Base-by-base conservation (phyloP, 805 yeast genomes). In the Starmera amethionina region DNA sequence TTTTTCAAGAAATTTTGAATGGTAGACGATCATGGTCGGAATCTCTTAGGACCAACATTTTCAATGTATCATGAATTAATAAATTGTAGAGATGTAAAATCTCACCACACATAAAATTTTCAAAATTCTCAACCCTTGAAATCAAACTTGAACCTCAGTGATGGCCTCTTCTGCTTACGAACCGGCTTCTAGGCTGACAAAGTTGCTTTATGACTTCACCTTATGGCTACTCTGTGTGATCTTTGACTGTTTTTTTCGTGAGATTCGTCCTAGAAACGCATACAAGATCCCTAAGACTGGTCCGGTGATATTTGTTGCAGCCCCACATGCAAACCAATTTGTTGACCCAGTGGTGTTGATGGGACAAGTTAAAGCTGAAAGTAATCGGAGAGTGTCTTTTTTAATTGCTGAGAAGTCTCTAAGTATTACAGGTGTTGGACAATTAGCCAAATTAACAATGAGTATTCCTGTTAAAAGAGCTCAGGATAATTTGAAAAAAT, bases 311-410 rank as follows among this genome's bases (percentile, higher is more conserved):
- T 81, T 93, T 46, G 97, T 93, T 30, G 94, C 93, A 10, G 98
- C 96, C 2, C 97, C 97, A 2, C 98, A 90, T 64, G 95, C 96
- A n/a, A 86, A 86, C 55, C 95, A 86, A 52, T 84, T 83, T 46
- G 77, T 83, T 30, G 85, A 78, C 48, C 90, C 93, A 2, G 75
- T 89, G 37, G 72, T 93, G 39, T 67, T 93, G 36, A 80, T 86
- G 83, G 80, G 83, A 36, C 90, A 83, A 55, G 90, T 85, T 22
- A 74, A 79, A 50, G 65, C 67, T 38, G 77, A 76, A 42, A 72
- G 82, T 2, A 72, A 77, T 8, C 69, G 96, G 45, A 65, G 90
- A 34, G 73, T 85, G 13, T 75, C 87, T 16, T 88, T 89, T 56
- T 65, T 90, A 46, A 84, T 88, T 46, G 98, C 98, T 8, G 94